phyloP scores from a whole-genome alignment of 306 rosid species.

The Inga leiocalycina region DNA sequence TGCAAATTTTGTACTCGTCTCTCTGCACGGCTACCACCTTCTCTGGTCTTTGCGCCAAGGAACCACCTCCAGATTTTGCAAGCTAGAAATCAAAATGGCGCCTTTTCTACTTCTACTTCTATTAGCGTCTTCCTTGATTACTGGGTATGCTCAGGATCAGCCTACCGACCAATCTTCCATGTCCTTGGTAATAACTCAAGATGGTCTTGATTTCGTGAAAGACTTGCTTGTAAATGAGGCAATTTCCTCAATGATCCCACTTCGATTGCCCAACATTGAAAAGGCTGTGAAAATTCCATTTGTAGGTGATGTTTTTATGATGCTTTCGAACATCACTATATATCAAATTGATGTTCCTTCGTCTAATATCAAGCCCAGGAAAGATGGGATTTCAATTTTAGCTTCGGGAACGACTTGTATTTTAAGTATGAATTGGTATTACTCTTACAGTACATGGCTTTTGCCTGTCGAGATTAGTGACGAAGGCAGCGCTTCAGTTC shows the following conservation, averaged over 20 bases:
- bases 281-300: conserved; percentile 62
- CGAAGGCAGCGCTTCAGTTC: conserved; percentile 68
- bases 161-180: conserved; percentile 56
- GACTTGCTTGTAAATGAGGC: conserved; percentile 63
- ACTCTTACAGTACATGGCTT: conserved; percentile 74
- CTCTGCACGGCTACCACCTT: background rate
- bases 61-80: conserved; percentile 29
- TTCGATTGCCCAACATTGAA: conserved; percentile 61
- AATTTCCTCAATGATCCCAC: conserved; percentile 69
- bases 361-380: conserved; percentile 63
- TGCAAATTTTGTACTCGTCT: background rate
- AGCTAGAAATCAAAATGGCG: conserved; percentile 50
- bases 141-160: conserved; percentile 46
- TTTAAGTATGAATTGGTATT: conserved; percentile 81
- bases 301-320: conserved; percentile 62
- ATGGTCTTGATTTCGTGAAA: conserved; percentile 78
- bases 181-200: conserved; percentile 63
- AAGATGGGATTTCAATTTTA: conserved; percentile 57
- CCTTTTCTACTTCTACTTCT: conserved; percentile 50
- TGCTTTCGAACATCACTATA: conserved; percentile 64
- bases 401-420: conserved; percentile 74
- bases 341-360: conserved; percentile 60
- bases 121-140: conserved; percentile 37
- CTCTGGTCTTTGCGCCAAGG: background rate
- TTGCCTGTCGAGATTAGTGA: conserved; percentile 69